phyloP scores from a whole-genome alignment of 208 protist species.

The Trypanosoma melophagium region DNA sequence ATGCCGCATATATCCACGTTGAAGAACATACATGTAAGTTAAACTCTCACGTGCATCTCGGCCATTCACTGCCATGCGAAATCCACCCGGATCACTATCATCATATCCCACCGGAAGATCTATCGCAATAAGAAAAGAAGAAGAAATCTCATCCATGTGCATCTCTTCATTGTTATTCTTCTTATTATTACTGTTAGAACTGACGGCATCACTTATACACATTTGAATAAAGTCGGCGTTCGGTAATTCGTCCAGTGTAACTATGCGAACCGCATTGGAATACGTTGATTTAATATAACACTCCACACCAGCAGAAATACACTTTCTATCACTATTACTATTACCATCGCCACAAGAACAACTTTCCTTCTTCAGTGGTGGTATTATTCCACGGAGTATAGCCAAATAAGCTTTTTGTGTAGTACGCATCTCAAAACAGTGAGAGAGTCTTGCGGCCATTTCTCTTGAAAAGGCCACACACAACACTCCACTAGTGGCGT shows the following conservation, averaged over 20 bases:
- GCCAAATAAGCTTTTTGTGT: conserved; percentile 83
- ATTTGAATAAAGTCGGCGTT: conserved; percentile 11
- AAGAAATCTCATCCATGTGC: neutral
- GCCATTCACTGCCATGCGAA: conserved; percentile 62
- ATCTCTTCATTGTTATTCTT: neutral
- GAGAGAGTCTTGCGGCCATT: conserved; percentile 67
- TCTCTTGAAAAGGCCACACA: conserved; percentile 84
- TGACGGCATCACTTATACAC: neutral
- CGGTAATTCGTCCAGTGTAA: conserved; percentile 17
- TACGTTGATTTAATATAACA: neutral
- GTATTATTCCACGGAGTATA: conserved; percentile 67
- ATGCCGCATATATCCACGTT: conserved; percentile 19
- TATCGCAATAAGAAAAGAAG: conserved; percentile 16
- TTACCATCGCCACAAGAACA: no score
- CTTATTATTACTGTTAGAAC: neutral
- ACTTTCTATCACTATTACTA: neutral
- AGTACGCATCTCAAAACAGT: conserved; percentile 88
- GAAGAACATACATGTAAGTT: conserved; percentile 37
- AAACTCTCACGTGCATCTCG: conserved; percentile 21
- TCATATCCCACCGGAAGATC: conserved; percentile 61
- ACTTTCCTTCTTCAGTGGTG: neutral
- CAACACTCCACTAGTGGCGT: conserved; percentile 86
- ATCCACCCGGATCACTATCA: conserved; percentile 31
- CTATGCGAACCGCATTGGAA: conserved; percentile 3
- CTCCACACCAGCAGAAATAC: neutral